These are phyloP conservation scores for Kregervanrija delftensis DNA, from an alignment of 805 yeast species.

Conservation along the genomic window DNA sequence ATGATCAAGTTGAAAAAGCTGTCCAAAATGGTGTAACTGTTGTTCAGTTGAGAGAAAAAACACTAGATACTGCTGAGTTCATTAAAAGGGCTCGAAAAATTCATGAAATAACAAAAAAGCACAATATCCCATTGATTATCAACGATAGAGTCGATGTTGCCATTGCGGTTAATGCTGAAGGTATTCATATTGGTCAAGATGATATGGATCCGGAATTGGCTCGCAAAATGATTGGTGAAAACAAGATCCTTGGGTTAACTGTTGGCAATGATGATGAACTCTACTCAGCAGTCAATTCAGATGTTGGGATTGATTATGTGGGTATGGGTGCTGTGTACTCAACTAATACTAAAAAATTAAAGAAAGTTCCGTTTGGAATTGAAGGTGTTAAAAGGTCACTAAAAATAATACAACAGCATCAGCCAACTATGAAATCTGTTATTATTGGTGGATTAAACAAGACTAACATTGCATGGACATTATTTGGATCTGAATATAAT, in stretches of 20 bases:
- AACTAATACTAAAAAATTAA: constrained; percentile 62
- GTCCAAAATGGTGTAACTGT: constrained; percentile 69
- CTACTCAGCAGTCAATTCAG: constrained; percentile 2
- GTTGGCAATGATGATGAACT: constrained; percentile 57
- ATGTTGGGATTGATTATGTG: constrained; percentile 62
- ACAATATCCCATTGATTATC: constrained; percentile 69
- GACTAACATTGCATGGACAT: constrained; percentile 50
- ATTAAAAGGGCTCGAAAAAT: constrained; percentile 53
- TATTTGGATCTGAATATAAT: constrained; percentile 40
- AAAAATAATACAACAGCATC: constrained; percentile 33
- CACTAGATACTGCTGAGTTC: constrained; percentile 60
- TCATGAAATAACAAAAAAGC: constrained; percentile 51
- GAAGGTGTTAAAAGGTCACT: constrained; percentile 54
- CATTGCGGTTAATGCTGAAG: constrained; percentile 76
- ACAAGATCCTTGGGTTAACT: constrained; percentile 75
- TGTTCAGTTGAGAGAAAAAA: constrained; percentile 80
- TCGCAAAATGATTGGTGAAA: constrained; percentile 59
- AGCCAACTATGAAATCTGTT: constrained; percentile 47
- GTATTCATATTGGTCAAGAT: constrained; percentile 84
- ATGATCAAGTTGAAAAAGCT: constrained; percentile 57
- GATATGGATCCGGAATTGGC: constrained; percentile 65
- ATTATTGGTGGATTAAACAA: constrained; percentile 77
- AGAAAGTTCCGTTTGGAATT: constrained; percentile 58
- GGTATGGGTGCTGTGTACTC: constrained; percentile 79
- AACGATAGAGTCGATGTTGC: constrained; percentile 89